Conservation (phyloP, 2,329 filamentous ascomycete genomes). For the Claviceps pazoutovae region DNA sequence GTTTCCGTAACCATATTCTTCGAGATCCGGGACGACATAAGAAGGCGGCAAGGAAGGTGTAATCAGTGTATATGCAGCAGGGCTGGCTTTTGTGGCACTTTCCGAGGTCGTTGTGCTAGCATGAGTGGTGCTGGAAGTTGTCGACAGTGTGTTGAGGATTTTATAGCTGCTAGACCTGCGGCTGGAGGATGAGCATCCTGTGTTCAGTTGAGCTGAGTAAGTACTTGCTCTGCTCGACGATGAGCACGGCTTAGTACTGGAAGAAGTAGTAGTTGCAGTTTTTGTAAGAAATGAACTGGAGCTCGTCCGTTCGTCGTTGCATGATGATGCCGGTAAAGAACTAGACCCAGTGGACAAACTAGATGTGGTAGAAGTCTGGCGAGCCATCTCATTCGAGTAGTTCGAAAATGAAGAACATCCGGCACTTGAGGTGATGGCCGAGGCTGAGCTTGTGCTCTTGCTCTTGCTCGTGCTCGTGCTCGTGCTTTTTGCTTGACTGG, state of each 20-base stretch:
- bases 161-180: background rate
- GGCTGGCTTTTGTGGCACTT: background rate
- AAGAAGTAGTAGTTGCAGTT: background rate
- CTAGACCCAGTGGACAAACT: background rate
- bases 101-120: background rate
- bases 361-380: background rate
- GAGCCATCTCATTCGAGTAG: background rate
- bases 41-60: constrained; percentile 4
- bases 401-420: constrained; percentile 1
- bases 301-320: background rate
- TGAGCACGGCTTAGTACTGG: background rate
- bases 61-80: constrained; percentile 3
- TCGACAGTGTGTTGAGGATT: background rate
- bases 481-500: background rate
- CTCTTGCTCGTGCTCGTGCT: background rate
- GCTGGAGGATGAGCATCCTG: background rate
- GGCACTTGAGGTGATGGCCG: background rate
- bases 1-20: constrained; percentile 6
- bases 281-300: background rate
- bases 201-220: background rate
- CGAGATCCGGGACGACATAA: constrained; percentile 4
- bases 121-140: background rate
- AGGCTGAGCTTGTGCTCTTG: background rate
- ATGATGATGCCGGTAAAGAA: constrained; percentile 1
- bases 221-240: background rate